Evolutionary conservation across 768 basidiomycete genomes (phyloP).

Genomic region (Butyriboletus loyo): DNA sequence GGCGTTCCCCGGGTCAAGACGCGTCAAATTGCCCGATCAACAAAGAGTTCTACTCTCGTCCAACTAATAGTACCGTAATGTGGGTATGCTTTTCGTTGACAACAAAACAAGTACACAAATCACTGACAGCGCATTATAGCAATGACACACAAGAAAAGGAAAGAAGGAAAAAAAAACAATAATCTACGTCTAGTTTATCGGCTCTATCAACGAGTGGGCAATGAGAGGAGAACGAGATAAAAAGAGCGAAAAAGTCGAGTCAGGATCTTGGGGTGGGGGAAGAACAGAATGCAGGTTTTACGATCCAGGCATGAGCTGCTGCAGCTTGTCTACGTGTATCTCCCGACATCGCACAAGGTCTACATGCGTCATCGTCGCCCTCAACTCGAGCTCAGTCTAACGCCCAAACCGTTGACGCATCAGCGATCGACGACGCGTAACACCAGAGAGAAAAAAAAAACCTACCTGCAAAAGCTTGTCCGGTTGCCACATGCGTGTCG

Average conservation of each 20-base stretch:
- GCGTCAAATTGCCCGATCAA: not conserved
- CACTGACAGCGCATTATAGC: not conserved
- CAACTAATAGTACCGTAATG: constrained; percentile 1
- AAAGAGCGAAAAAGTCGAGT: too few relatives aligned
- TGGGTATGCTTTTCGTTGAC: constrained; percentile 1
- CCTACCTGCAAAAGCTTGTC: constrained; percentile 84
- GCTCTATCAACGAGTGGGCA: constrained; percentile 7
- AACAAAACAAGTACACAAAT: not conserved
- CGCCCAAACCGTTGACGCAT: not conserved
- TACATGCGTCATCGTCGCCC: constrained; percentile 46
- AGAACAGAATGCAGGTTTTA: not conserved
- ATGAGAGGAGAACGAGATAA: not conserved
- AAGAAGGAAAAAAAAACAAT: not conserved
- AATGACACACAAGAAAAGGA: not conserved
- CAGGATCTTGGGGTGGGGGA: too few relatives aligned
- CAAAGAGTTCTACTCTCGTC: not conserved
- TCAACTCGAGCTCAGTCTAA: constrained; percentile 59
- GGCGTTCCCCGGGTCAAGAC: not conserved
- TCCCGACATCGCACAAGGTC: constrained; percentile 57
- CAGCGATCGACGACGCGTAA: not conserved
- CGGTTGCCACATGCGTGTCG: constrained; percentile 91
- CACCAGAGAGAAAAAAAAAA: not conserved
- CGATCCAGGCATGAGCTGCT: constrained; percentile 36
- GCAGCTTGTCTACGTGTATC: constrained; percentile 46
- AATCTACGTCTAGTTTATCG: constrained; percentile 5